Evolutionary conservation across 2,329 filamentous ascomycete species (phyloP).

Genomic region (Monosporascus sp.): DNA sequence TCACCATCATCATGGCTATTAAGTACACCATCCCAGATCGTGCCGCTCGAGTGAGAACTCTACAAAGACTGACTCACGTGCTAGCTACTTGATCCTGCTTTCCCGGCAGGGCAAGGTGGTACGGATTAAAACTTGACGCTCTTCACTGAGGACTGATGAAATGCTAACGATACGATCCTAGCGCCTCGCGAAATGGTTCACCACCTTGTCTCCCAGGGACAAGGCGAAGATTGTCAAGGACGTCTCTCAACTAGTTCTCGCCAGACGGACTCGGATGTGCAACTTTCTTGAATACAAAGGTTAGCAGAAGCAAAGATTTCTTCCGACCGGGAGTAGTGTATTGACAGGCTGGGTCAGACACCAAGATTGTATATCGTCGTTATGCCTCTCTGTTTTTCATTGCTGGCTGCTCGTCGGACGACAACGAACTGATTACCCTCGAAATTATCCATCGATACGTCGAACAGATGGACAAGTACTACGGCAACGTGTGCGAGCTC

Average conservation of each 20-base stretch:
- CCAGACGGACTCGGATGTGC: conserved; percentile 96
- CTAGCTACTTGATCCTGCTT: conserved; percentile 92
- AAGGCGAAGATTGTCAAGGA: conserved; percentile 99
- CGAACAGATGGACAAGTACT: conserved; percentile 99
- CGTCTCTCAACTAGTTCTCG: conserved; percentile 94
- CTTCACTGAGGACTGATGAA: conserved; percentile 7
- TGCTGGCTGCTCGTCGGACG: conserved; percentile 90
- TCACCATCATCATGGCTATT: conserved; percentile 38
- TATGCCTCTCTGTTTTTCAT: conserved; percentile 99
- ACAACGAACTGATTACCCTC: conserved; percentile 97
- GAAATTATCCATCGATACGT: conserved; percentile 99
- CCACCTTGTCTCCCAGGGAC: conserved; percentile 91
- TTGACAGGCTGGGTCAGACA: conserved; percentile 55
- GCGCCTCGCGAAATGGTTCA: conserved; percentile 99
- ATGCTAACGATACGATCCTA: conserved; percentile 35
- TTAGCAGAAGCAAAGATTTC: conserved; percentile 29
- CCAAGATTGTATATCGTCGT: conserved; percentile 96
- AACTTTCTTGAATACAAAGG: conserved; percentile 99
- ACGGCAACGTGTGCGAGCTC: conserved; percentile 98
- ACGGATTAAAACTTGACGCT: conserved; percentile 43
- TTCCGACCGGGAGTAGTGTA: background rate
- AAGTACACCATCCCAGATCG: conserved; percentile 33
- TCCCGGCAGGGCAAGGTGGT: conserved; percentile 99
- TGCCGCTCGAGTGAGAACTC: conserved; percentile 1
- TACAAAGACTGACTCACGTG: conserved; percentile 17